Evolutionary conservation across 176 grass and related monocot genomes (phyloP).

Genomic region (Phragmites australis): DNA sequence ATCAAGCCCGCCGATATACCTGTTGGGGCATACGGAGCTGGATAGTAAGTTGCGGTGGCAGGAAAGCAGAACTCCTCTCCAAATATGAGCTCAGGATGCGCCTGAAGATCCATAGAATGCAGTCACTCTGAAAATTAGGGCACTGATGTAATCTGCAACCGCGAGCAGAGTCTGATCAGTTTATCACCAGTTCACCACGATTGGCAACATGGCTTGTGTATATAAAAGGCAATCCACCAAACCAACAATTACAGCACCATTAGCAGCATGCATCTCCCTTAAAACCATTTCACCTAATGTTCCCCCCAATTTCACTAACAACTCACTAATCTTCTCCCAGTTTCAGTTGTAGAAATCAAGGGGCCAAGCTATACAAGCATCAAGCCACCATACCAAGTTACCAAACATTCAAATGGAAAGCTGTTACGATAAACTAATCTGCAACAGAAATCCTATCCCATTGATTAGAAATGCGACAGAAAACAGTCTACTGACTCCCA

Average conservation of each 20-base stretch:
- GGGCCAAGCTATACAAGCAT: not conserved
- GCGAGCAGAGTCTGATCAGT: slow-evolving; percentile 6
- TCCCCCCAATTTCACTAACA: too few species aligned
- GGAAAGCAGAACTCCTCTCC: slow-evolving; percentile 57
- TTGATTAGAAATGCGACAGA: not conserved
- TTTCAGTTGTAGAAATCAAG: not conserved
- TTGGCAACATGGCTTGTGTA: not conserved
- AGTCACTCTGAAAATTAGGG: not conserved
- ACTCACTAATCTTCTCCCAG: not conserved
- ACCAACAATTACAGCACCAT: not conserved
- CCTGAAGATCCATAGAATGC: slow-evolving; percentile 41
- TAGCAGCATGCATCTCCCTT: not conserved
- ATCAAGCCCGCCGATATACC: slow-evolving; percentile 31
- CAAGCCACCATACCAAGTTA: not conserved
- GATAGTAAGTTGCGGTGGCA: slow-evolving; percentile 38
- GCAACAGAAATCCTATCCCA: not conserved
- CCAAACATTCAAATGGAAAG: not conserved
- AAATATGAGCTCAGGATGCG: slow-evolving; percentile 50
- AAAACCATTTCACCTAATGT: not conserved
- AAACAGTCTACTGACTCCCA: not conserved
- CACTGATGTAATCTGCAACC: not conserved
- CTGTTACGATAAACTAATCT: not conserved
- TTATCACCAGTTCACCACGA: not conserved
- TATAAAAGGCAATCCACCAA: slow-evolving; percentile 14
- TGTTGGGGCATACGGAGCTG: slow-evolving; percentile 34